Percentiles rank a stretch among this genome's conserved stretches.
These are phyloP conservation scores for Hypoxylon trugodes DNA, from an alignment of 495 filamentous ascomycete species.

Conservation along the genomic window DNA sequence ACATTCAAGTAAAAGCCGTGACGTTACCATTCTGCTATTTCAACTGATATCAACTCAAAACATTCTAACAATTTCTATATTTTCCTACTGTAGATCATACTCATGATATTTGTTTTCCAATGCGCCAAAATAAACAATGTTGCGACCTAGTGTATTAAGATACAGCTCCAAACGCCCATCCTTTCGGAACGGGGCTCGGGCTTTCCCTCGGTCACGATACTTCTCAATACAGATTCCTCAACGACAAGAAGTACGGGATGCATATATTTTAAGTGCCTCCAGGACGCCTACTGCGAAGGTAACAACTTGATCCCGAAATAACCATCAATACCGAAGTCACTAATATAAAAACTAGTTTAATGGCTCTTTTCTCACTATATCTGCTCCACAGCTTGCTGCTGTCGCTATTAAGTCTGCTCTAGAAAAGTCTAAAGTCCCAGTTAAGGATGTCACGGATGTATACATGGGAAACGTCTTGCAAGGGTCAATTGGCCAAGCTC, in stretches of 20 bases:
- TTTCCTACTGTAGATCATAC: not conserved
- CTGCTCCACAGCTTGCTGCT: slow-evolving; percentile 86
- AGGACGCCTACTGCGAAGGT: slow-evolving; percentile 91
- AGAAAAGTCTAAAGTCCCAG: slow-evolving; percentile 79
- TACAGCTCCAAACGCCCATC: slow-evolving; percentile 15
- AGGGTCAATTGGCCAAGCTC: slow-evolving; percentile 83
- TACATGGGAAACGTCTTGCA: slow-evolving; percentile 99
- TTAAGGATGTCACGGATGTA: slow-evolving; percentile 81
- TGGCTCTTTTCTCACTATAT: slow-evolving; percentile 80
- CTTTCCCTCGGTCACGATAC: slow-evolving; percentile 59
- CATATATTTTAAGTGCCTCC: slow-evolving; percentile 88
- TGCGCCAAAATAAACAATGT: slow-evolving; percentile 25
- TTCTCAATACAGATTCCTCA: slow-evolving; percentile 70
- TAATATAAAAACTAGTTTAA: slow-evolving; percentile 75
- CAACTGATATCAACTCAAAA: not conserved
- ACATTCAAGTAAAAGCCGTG: no score
- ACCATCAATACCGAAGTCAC: not conserved
- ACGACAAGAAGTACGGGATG: slow-evolving; percentile 80
- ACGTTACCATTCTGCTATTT: not conserved
- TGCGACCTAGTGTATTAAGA: slow-evolving; percentile 8
- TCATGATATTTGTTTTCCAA: not conserved
- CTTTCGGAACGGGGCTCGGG: slow-evolving; percentile 20
- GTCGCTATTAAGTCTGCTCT: slow-evolving; percentile 90
- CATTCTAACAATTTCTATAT: not conserved
- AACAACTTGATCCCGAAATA: slow-evolving; percentile 7